Base-by-base conservation (phyloP, 352 stramenopile genomes). In the Phytopythium montanum region DNA sequence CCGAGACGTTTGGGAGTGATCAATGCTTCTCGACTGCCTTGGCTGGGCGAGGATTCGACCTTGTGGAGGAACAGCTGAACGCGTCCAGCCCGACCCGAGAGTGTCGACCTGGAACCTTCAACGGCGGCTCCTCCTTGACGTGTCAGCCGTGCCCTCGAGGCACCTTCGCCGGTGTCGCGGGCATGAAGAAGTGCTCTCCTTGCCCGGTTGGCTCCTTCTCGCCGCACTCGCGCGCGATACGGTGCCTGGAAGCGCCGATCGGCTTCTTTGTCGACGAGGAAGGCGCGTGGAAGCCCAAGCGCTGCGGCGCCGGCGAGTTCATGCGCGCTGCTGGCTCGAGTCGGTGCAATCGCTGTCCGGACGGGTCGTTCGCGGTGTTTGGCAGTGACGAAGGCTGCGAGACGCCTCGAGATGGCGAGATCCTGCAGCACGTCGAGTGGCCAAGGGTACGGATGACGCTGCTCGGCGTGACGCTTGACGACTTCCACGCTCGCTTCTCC, bases 371-470 rank as follows among this genome's bases (percentile, higher is more conserved):
- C 28, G 73, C 65, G 28, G 64, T 80, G 23, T 38, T 84, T 21
- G 60, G 66, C 53, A 74, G 74, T 28, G 26, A 41, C 16, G 38
- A 58, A 18, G 7, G 10, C 12, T 88, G 79, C 52, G 61, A 57
- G 18, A 3, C 54, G 41, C 60, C 75, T 5, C 58, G 54, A 5
- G 34, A 52, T 48, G 79, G 79, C 26, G 74, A 87, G 54, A 62
- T 85, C 13, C 68, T 81, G 45, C 72, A 87, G 28, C 34, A 59
- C 8, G 64, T 84, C 29, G 39, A 68, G 34, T 81, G 73, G 73
- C 62, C 64, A 58, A 59, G 61, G 2, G 56, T 74, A 23, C 39
- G 45, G 38, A 61, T 81, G 28, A 44, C 59, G 12, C 49, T 81
- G 19, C 42, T 42, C 4, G 67, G 66, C 42, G 19, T 73, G 33